Evolutionary conservation across 306 rosid species (phyloP), one percentile per base, ranked within the genome.

Genomic region (Cicer judaicum): DNA sequence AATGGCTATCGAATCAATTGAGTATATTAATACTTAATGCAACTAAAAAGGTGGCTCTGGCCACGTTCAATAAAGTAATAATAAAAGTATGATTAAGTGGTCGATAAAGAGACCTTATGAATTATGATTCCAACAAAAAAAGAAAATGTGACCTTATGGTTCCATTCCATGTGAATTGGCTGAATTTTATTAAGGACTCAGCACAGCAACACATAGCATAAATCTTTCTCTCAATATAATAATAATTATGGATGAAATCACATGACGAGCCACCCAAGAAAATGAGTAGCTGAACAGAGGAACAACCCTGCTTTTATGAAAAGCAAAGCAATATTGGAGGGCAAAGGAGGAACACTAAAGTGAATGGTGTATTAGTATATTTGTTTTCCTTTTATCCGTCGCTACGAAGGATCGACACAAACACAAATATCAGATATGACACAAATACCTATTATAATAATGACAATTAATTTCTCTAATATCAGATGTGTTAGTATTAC

Each of bases 71-170:
- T 75, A 55, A 82, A 79, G 48, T 44, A 44, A 44, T 9, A 44
- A 44, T 44, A 44, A 44, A 44, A 44, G 52, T 21, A 76, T 8
- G 80, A 36, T 80, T 69, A 71, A 60, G 77, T 64, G 84, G 83
- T 67, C 62, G 80, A 80, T 82, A 81, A 82, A 84, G 86, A 41
- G 63, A 70, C 40, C 44, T 74, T 29, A 42, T 56, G 50, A 57
- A 24, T 24, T 29, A 42, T 29, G 36, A 29, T 29, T 29, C 5
- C 36, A 29, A 3, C 36, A 29, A 0, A 29, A 29, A 29, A 29
- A 29, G 34, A 29, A 29, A 29, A 29, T 4, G 36, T 29, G 57
- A 70, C 40, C 44, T 74, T 29, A 42, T 56, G 50, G 36, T 29
- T 29, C 36, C 36, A 57, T 64, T 55, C 62, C 74, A 49, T 73